Base-by-base conservation (phyloP, 1,139 yeast species). In the Suzukiozyma palmioleophila region DNA sequence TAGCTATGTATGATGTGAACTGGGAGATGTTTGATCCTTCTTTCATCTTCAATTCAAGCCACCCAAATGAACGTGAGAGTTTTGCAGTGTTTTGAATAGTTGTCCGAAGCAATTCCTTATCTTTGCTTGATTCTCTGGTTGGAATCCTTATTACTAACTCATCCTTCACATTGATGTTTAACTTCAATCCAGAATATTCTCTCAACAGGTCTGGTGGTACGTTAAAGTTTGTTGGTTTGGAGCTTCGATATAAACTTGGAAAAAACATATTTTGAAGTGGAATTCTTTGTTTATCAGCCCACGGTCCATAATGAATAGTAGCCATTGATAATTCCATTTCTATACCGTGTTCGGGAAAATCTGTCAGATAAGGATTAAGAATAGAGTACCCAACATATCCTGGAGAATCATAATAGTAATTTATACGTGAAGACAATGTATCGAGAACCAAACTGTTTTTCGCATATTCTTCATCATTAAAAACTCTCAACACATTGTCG, bases 261-360 rank as follows among this genome's bases (percentile, higher is more conserved):
- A 83, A 78, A 31, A 92, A 65, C 64, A 81, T 65, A 8, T 69
- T 62, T 44, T 84, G 92, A 8, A 90, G 53, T 1, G 82, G 77
- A 1, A 72, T 71, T 16, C 96, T 59, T 57, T 92, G 95, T 34
- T 90, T 77, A 44, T 90, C 95, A 0, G 97, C 85, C 97, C 97
- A 90, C 0, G 98, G 95, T 0, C 98, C 98, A 53, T 87, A 90
- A 49, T 84, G 84, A 1, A 88, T 65, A 0, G 87, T 81, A 0
- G 90, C 81, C 44, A 76, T 73, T 1, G 75, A 71, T 4, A 88
- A 51, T 14, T 68, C 70, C 13, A 89, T 41, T 41, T 84, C 84
- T 5, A 82, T 53, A 0, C 90, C 92, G 56, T 76, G 77, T 42
- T 74, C 77, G 0, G 97, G 96, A 26, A 40, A 28, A 22, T 37